phyloP scores from a whole-genome alignment of 257 asterid genomes.

The Salvia rosmarinus region DNA sequence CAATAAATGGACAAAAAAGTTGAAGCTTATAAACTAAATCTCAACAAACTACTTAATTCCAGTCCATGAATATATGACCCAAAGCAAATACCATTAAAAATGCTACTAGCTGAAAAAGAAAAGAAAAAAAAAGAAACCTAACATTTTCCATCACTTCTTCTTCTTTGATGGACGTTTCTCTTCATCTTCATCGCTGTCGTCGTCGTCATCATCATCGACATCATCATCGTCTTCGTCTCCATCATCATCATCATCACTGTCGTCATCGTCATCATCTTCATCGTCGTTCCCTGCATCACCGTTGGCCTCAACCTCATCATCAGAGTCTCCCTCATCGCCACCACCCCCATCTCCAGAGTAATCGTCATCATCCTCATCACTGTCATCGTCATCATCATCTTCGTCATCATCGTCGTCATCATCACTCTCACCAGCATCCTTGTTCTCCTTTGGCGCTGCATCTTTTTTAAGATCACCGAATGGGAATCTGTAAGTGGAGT shows the following conservation, averaged over 20 bases:
- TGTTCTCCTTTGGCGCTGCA: slow-evolving; percentile 31
- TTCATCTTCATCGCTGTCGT: slow-evolving; percentile 42
- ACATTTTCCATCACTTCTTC: slow-evolving; percentile 29
- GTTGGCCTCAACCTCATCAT: slow-evolving; percentile 35
- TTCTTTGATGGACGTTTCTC: slow-evolving; percentile 38
- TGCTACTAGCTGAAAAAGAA: slow-evolving; percentile 7
- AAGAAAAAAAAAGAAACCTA: background rate
- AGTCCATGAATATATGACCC: slow-evolving; percentile 1
- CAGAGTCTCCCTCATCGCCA: slow-evolving; percentile 37
- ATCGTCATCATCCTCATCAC: slow-evolving; percentile 37
- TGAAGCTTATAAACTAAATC: slow-evolving; percentile 1
- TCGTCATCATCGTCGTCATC: slow-evolving; percentile 30
- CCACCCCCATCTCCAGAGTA: slow-evolving; percentile 34
- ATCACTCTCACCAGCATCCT: slow-evolving; percentile 35
- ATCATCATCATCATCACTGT: slow-evolving; percentile 4
- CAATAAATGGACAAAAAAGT: slow-evolving; percentile 12
- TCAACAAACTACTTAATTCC: background rate
- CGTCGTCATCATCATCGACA: slow-evolving; percentile 28
- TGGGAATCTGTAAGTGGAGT: slow-evolving; percentile 32
- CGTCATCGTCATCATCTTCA: slow-evolving; percentile 30
- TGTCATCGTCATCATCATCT: slow-evolving; percentile 24
- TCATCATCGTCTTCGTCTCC: slow-evolving; percentile 26
- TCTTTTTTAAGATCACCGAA: slow-evolving; percentile 32
- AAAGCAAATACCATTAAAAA: background rate
- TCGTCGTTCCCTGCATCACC: slow-evolving; percentile 36